Evolutionary conservation across 768 basidiomycete species (phyloP).

Genomic region (Tulasnella sp.): DNA sequence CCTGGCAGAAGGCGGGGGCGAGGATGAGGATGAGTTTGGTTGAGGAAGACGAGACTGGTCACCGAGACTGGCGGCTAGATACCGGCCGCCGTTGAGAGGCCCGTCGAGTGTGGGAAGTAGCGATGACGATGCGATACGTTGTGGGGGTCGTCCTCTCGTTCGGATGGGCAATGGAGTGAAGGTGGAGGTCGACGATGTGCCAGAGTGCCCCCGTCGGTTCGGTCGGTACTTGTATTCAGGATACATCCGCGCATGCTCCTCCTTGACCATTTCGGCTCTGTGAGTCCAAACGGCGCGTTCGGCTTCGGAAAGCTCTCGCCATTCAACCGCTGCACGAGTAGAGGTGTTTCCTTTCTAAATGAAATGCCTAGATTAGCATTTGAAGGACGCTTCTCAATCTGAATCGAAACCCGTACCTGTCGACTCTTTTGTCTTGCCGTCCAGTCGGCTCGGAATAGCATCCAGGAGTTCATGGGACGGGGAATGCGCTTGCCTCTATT

Average conservation of each 20-base stretch:
- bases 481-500: background rate
- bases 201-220: background rate
- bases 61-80: no score
- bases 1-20: background rate
- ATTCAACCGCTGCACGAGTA: background rate
- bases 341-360: background rate
- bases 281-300: background rate
- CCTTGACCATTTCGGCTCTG: background rate
- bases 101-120: background rate
- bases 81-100: no score
- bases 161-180: background rate
- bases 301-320: background rate
- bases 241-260: background rate
- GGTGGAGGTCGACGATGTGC: background rate
- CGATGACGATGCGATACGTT: background rate
- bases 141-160: background rate
- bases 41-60: background rate
- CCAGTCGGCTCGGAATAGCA: slow-evolving; percentile 8
- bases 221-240: slow-evolving; percentile 8
- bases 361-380: background rate
- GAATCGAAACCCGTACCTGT: background rate
- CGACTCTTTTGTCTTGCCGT: background rate
- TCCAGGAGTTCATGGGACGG: slow-evolving; percentile 1
- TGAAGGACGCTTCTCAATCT: background rate
- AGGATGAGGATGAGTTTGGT: background rate